Evolutionary conservation across 2,329 filamentous ascomycete genomes (phyloP).

Genomic region (Lachnellula willkommii): DNA sequence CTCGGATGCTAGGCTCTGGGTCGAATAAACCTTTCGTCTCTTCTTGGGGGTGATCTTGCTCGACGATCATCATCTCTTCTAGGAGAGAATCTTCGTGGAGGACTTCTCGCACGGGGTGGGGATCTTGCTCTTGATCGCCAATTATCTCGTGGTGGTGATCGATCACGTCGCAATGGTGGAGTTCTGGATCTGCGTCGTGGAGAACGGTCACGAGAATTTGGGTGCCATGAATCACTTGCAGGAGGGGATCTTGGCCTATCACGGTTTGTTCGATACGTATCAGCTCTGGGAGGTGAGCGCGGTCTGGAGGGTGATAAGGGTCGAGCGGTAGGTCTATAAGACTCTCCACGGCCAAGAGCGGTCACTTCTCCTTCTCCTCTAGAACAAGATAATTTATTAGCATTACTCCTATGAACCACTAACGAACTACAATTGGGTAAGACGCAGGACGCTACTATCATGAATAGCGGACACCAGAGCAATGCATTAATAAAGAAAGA

Average conservation of each 20-base stretch:
- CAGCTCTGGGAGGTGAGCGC: constrained; percentile 26
- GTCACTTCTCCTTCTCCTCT: constrained; percentile 32
- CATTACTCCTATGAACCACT: not conserved
- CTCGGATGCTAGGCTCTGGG: not conserved
- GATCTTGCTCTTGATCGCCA: constrained; percentile 27
- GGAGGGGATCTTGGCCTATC: constrained; percentile 23
- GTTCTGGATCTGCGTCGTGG: constrained; percentile 29
- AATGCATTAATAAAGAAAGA: too few species aligned
- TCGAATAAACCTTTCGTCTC: constrained; percentile 25
- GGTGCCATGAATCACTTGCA: constrained; percentile 27
- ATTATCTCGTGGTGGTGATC: constrained; percentile 26
- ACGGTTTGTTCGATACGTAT: constrained; percentile 24
- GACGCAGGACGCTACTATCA: too few species aligned
- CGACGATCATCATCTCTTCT: constrained; percentile 34
- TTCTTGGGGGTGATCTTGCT: constrained; percentile 35
- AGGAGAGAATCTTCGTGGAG: constrained; percentile 30
- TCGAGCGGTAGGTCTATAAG: constrained; percentile 28
- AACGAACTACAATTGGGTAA: not conserved
- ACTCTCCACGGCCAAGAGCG: constrained; percentile 31
- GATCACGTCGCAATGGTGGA: constrained; percentile 26
- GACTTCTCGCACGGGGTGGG: constrained; percentile 26
- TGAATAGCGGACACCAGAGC: too few species aligned
- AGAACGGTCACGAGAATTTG: constrained; percentile 25
- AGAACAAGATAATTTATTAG: constrained; percentile 8
- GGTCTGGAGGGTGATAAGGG: constrained; percentile 9